phyloP scores from a whole-genome alignment of 306 rosid species.

The Vigna trinervia region DNA sequence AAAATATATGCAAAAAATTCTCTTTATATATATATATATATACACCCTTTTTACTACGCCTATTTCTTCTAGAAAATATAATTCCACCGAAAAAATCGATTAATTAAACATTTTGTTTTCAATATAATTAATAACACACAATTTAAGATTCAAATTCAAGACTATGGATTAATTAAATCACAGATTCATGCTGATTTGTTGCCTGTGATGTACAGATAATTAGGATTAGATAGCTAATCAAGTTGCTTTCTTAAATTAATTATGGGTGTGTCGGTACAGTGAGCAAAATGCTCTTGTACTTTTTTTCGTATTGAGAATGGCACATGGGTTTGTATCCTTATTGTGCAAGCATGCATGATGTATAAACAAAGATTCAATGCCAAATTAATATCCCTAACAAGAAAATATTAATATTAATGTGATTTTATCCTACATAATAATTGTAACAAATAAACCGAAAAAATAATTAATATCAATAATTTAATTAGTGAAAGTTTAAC shows the following conservation, averaged over 20 bases:
- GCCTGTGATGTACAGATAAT: not conserved
- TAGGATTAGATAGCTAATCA: not conserved
- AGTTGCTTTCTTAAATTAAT: conserved; percentile 20
- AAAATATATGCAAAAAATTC: not conserved
- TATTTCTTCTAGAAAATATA: too few species aligned
- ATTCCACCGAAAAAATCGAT: too few species aligned
- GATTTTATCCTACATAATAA: not conserved
- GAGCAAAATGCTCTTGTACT: conserved; percentile 40
- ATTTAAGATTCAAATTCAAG: too few species aligned
- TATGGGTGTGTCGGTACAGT: conserved; percentile 51
- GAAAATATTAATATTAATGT: not conserved
- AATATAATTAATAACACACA: too few species aligned
- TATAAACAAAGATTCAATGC: conserved; percentile 16
- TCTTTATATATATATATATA: too few species aligned
- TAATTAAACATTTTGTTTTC: too few species aligned
- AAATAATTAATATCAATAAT: not conserved
- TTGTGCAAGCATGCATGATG: conserved; percentile 20
- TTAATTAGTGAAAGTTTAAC: not conserved
- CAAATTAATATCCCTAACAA: not conserved
- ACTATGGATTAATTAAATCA: not conserved
- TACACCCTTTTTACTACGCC: too few species aligned
- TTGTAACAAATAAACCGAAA: not conserved
- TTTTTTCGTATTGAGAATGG: conserved; percentile 37
- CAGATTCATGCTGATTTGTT: too few species aligned
- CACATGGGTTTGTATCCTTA: conserved; percentile 56